Conservation (phyloP, 192 early-diverging fungal species). For the Obelidium mucronatum region DNA sequence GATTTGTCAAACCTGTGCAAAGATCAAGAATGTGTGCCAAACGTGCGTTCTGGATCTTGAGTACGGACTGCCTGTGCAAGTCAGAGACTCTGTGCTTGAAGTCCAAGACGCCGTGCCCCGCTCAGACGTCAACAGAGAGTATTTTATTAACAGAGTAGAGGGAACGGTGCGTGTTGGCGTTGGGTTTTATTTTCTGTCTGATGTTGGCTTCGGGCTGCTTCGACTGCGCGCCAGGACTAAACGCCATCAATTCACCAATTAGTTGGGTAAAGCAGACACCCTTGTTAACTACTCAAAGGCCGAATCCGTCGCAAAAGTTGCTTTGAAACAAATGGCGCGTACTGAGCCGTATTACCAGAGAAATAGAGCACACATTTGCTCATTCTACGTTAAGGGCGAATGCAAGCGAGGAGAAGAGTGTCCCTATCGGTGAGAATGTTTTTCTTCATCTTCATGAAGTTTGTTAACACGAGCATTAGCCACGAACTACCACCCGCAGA, state of each 20-base stretch:
- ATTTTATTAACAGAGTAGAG: slow-evolving; percentile 84
- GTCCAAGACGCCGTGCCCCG: slow-evolving; percentile 79
- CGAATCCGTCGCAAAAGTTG: slow-evolving; percentile 76
- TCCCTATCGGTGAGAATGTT: slow-evolving; percentile 72
- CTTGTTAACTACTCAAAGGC: slow-evolving; percentile 74
- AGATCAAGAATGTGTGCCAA: slow-evolving; percentile 98
- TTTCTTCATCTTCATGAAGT: neutral
- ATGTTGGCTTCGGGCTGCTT: neutral
- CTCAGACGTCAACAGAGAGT: slow-evolving; percentile 88
- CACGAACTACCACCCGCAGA: slow-evolving; percentile 87
- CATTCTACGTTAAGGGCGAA: slow-evolving; percentile 92
- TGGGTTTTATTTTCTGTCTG: neutral
- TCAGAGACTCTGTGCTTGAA: slow-evolving; percentile 85
- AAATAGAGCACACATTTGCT: slow-evolving; percentile 90
- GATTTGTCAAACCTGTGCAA: slow-evolving; percentile 96
- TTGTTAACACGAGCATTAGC: slow-evolving; percentile 15
- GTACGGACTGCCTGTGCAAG: slow-evolving; percentile 91
- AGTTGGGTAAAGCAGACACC: slow-evolving; percentile 58
- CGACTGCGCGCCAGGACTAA: neutral
- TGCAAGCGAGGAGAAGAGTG: slow-evolving; percentile 96
- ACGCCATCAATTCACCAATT: neutral
- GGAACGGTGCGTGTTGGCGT: slow-evolving; percentile 39
- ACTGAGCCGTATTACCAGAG: slow-evolving; percentile 92
- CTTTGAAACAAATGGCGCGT: slow-evolving; percentile 78
- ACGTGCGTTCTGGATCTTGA: slow-evolving; percentile 97